Conservation (phyloP, 2,329 filamentous ascomycete genomes). For the Tetracladium maxilliforme region DNA sequence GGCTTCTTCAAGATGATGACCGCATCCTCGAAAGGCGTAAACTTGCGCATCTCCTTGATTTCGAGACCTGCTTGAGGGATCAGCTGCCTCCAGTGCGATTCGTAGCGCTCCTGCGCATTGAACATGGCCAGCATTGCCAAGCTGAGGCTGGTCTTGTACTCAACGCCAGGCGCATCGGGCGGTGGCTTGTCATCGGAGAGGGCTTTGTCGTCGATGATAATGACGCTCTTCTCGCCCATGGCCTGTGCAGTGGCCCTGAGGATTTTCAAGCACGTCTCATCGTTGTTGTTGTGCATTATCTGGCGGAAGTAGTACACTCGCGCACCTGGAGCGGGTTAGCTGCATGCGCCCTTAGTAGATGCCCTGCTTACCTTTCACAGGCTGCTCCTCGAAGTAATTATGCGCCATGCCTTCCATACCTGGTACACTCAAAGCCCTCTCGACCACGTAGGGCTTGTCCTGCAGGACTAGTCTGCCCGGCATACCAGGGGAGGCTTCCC, state of each 20-base stretch:
- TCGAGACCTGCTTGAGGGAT: constrained; percentile 8
- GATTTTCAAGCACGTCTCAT: constrained; percentile 10
- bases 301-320: constrained; percentile 13
- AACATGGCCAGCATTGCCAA: constrained; percentile 12
- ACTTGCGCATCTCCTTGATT: constrained; percentile 9
- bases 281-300: constrained; percentile 12
- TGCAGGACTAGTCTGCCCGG: constrained; percentile 7
- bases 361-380: constrained; percentile 9
- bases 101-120: constrained; percentile 9
- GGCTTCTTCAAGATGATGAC: constrained; percentile 8
- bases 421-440: constrained; percentile 6
- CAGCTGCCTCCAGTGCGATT: constrained; percentile 10
- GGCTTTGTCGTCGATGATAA: constrained; percentile 12
- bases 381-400: constrained; percentile 7
- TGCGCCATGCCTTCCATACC: constrained; percentile 11
- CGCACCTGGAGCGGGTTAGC: constrained; percentile 5
- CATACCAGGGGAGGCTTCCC: constrained; percentile 2
- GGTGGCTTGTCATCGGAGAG: constrained; percentile 7
- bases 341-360: too few species aligned
- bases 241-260: constrained; percentile 6
- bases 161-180: constrained; percentile 5
- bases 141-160: constrained; percentile 9
- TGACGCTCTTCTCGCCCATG: constrained; percentile 7
- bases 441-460: constrained; percentile 9
- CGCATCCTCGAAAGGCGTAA: constrained; percentile 9